A percentile compares a stretch with the other conserved stretches of the same genome.
Evolutionary conservation across 2,329 filamentous ascomycete species (phyloP).

Genomic region (Blastomyces gilchristii): DNA sequence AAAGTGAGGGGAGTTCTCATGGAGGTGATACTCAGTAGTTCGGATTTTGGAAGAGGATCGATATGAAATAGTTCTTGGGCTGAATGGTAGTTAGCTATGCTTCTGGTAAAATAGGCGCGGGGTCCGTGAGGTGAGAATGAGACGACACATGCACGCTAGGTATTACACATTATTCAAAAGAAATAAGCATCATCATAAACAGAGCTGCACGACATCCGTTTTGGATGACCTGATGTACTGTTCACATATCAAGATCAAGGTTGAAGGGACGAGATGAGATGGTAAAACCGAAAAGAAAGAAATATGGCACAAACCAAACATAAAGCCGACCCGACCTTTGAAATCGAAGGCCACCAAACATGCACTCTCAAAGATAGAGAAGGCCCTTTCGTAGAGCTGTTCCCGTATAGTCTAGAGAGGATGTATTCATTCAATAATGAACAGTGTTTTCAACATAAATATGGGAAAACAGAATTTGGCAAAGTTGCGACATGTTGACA

Average conservation of each 20-base stretch:
- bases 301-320: not conserved
- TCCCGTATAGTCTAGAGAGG: not conserved
- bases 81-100: not conserved
- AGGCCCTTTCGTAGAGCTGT: no score
- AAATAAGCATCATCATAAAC: no score
- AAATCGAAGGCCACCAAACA: not conserved
- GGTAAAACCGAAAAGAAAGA: not conserved
- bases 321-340: no score
- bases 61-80: not conserved
- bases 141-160: not conserved
- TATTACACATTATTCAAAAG: not conserved
- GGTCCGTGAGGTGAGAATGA: not conserved
- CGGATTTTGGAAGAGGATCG: not conserved
- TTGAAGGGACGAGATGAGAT: not conserved
- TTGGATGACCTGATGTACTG: not conserved
- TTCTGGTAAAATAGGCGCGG: not conserved
- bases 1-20: not conserved
- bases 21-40: not conserved
- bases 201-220: not conserved
- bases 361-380: no score
- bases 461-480: no score
- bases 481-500: no score
- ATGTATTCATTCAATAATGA: not conserved
- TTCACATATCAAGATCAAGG: not conserved
- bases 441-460: no score